Percentiles rank a stretch among this genome's conserved stretches.
phyloP scores from a whole-genome alignment of 2,329 filamentous ascomycete species.

The Penicillium sp. region DNA sequence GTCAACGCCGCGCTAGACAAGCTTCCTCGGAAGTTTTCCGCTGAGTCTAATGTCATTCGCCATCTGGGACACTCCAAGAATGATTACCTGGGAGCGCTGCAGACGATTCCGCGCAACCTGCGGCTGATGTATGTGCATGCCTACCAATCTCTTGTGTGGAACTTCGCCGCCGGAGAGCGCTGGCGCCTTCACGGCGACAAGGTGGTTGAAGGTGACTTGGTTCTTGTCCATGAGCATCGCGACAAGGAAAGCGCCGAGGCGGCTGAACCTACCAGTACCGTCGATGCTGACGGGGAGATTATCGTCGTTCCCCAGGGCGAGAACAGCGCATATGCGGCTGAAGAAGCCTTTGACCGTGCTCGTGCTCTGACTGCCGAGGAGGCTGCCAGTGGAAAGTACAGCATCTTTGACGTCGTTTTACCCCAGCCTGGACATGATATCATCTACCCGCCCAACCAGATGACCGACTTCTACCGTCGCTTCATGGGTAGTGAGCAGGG shows the following conservation, averaged over 20 bases:
- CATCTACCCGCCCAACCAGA: slow-evolving; percentile 74
- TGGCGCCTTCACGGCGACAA: slow-evolving; percentile 68
- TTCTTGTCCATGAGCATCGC: slow-evolving; percentile 59
- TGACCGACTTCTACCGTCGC: slow-evolving; percentile 74
- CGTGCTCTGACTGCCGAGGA: slow-evolving; percentile 72
- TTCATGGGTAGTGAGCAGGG: slow-evolving; percentile 81
- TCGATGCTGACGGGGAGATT: slow-evolving; percentile 60
- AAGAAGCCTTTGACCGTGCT: slow-evolving; percentile 62
- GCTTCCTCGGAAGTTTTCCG: slow-evolving; percentile 74
- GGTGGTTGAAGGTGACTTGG: slow-evolving; percentile 79
- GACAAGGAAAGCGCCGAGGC: slow-evolving; percentile 39
- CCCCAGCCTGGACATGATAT: slow-evolving; percentile 91
- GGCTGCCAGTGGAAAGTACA: slow-evolving; percentile 67
- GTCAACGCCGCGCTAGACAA: slow-evolving; percentile 57
- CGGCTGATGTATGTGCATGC: slow-evolving; percentile 95
- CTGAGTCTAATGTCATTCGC: slow-evolving; percentile 71
- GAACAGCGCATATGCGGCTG: slow-evolving; percentile 51
- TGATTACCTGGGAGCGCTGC: slow-evolving; percentile 77
- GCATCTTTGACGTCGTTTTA: slow-evolving; percentile 81
- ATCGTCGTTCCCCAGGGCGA: slow-evolving; percentile 57
- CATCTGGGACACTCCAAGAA: slow-evolving; percentile 57
- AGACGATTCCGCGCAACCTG: slow-evolving; percentile 72
- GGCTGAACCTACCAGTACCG: slow-evolving; percentile 33
- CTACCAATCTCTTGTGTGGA: slow-evolving; percentile 94
- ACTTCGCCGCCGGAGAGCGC: slow-evolving; percentile 72